These are phyloP conservation scores for Nannizziopsis barbatae DNA, from an alignment of 2,329 filamentous ascomycete species.

Conservation along the genomic window DNA sequence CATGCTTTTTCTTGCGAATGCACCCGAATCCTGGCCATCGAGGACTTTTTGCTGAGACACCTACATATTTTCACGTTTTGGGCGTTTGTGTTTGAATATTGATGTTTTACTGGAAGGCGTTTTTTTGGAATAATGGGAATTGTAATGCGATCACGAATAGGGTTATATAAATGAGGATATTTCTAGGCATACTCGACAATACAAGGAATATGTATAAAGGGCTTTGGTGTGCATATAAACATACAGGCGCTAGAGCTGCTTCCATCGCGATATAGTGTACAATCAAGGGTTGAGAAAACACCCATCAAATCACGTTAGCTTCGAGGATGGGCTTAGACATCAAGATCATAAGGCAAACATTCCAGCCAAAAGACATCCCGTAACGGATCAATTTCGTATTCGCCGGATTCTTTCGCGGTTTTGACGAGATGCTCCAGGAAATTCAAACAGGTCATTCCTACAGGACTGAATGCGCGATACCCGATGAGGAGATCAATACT, in stretches of 20 bases:
- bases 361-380: slow-evolving; percentile 16
- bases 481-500: slow-evolving; percentile 9
- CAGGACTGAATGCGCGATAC: slow-evolving; percentile 10
- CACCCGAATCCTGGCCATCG: neutral
- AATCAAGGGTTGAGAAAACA: neutral
- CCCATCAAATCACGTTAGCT: neutral
- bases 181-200: too few relatives aligned
- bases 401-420: neutral
- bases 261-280: neutral
- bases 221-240: too few relatives aligned
- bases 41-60: neutral
- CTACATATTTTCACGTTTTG: too few relatives aligned
- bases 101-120: too few relatives aligned
- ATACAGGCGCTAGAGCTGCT: too few relatives aligned
- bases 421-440: slow-evolving; percentile 9
- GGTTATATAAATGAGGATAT: too few relatives aligned
- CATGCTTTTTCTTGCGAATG: neutral
- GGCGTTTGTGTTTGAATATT: too few relatives aligned
- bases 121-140: too few relatives aligned
- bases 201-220: too few relatives aligned
- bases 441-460: slow-evolving; percentile 7
- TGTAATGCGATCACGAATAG: too few relatives aligned
- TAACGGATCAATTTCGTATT: neutral
- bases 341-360: slow-evolving; percentile 13
- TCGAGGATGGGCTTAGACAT: neutral